phyloP scores from a whole-genome alignment of 805 yeast species.

The Jamesozyma jinghongensis region DNA sequence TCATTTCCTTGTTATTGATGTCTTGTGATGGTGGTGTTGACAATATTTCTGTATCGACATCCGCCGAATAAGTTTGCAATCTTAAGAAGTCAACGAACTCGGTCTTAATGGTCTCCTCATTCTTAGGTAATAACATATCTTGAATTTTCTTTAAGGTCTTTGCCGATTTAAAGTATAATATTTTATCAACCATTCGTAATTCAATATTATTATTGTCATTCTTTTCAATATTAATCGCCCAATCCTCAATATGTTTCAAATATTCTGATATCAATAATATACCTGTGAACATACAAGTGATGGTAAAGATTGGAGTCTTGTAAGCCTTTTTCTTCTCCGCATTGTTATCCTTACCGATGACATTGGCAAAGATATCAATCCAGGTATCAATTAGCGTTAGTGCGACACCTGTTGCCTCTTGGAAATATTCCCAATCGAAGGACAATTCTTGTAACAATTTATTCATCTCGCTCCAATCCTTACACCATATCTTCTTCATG shows the following conservation, averaged over 20 bases:
- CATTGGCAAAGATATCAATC: conserved; percentile 48
- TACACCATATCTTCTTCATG: conserved; percentile 48
- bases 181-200: conserved; percentile 39
- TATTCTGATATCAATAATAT: conserved; percentile 53
- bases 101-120: conserved; percentile 32
- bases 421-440: conserved; percentile 51
- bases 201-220: conserved; percentile 18
- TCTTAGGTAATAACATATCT: conserved; percentile 43
- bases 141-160: conserved; percentile 54
- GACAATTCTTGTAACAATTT: conserved; percentile 37
- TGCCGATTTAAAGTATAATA: conserved; percentile 56
- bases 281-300: conserved; percentile 54
- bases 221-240: conserved; percentile 23
- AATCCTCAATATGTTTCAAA: conserved; percentile 44
- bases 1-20: conserved; percentile 35
- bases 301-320: conserved; percentile 68
- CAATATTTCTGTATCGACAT: conserved; percentile 36
- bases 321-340: conserved; percentile 44
- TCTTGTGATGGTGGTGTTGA: conserved; percentile 22
- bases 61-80: conserved; percentile 37
- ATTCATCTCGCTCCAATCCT: conserved; percentile 66
- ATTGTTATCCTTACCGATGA: conserved; percentile 31
- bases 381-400: conserved; percentile 55
- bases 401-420: conserved; percentile 53
- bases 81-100: conserved; percentile 52